Conservation (phyloP, 257 asterid genomes). For the Solanum sparsipilum region DNA sequence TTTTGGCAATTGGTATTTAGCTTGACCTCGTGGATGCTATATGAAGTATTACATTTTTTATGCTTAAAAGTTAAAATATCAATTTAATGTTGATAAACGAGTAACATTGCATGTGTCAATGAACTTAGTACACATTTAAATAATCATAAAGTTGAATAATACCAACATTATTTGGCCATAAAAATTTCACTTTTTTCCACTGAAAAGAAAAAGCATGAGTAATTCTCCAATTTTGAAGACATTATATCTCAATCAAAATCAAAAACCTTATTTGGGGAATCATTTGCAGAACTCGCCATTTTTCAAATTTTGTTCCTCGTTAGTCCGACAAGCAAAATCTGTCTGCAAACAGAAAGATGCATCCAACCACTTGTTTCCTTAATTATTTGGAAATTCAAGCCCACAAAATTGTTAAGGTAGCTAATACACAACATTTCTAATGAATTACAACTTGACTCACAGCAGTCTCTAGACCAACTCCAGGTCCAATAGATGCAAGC, state of each 20-base stretch:
- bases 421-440: background rate
- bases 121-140: background rate
- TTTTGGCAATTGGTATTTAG: background rate
- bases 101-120: background rate
- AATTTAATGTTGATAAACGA: background rate
- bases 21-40: background rate
- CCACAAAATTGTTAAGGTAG: background rate
- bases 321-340: too few species aligned
- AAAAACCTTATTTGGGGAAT: background rate
- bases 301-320: too few species aligned
- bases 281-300: too few species aligned
- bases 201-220: background rate
- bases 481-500: conserved; percentile 6
- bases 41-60: background rate
- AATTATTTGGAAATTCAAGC: background rate
- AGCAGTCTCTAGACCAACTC: background rate
- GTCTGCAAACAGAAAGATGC: background rate
- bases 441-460: background rate
- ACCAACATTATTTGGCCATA: background rate
- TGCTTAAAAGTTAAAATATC: background rate
- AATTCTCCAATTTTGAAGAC: background rate
- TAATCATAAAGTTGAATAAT: background rate
- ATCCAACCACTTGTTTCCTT: background rate
- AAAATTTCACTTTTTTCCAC: too few species aligned
- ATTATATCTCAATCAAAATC: background rate